Conservation (phyloP, 139 green algal genomes). For the Haematococcus lacustris region DNA sequence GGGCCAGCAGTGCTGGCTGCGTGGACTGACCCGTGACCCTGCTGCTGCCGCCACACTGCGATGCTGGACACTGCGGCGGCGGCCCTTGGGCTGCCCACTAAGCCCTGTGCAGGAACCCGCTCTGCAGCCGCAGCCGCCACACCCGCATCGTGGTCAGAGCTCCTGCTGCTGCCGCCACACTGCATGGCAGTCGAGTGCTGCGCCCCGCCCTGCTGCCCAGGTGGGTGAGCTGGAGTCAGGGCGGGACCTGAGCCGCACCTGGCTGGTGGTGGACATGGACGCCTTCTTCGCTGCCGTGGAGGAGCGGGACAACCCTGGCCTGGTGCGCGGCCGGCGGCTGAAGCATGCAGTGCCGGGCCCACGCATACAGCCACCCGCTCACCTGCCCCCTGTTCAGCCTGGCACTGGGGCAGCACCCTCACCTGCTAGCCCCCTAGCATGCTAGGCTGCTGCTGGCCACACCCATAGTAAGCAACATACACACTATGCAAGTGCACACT, state of each 20-base stretch:
- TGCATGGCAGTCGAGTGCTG: neutral
- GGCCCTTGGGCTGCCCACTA: no score
- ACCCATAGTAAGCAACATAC: no score
- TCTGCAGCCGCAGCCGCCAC: no score
- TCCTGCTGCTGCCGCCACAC: neutral
- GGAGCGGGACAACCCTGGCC: slow-evolving; percentile 52
- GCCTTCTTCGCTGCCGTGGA: slow-evolving; percentile 63
- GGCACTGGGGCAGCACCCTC: no score
- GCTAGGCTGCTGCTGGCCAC: no score
- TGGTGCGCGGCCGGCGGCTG: no score
- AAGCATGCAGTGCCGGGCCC: no score
- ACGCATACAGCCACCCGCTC: no score
- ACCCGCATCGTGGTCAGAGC: neutral
- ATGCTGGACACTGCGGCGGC: neutral
- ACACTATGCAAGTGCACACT: no score
- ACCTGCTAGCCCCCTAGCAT: no score
- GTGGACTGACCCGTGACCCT: neutral
- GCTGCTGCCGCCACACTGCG: neutral
- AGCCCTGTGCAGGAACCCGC: neutral
- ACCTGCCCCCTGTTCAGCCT: no score
- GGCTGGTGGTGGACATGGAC: slow-evolving; percentile 88
- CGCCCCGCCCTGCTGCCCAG: slow-evolving; percentile 31
- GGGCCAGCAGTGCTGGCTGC: neutral
- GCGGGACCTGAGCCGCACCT: slow-evolving; percentile 61
- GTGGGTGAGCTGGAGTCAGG: slow-evolving; percentile 57